Evolutionary conservation across 345 rosid species (phyloP).

Genomic region (Lepidium sativum): DNA sequence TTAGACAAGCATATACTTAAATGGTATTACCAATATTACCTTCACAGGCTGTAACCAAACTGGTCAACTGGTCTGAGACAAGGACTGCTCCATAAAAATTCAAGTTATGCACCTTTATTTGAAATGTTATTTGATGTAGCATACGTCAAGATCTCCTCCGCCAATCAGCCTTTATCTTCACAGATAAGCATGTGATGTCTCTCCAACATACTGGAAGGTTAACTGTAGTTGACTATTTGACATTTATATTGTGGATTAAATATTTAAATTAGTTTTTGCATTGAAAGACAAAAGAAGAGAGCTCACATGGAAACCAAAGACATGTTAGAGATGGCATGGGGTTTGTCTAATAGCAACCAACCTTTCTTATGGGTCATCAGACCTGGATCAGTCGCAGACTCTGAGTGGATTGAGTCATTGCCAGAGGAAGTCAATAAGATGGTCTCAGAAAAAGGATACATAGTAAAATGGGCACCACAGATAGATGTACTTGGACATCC

Average conservation of each 20-base stretch:
- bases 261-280: too few relatives aligned
- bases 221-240: not conserved
- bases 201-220: too few relatives aligned
- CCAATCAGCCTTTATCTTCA: not conserved
- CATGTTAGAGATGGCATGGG: constrained; percentile 26
- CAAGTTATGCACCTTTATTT: not conserved
- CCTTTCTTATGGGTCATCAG: constrained; percentile 31
- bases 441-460: constrained; percentile 13
- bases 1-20: too few relatives aligned
- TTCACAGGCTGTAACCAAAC: too few relatives aligned
- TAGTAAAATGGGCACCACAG: constrained; percentile 31
- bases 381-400: not conserved
- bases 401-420: constrained; percentile 1
- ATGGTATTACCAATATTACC: too few relatives aligned
- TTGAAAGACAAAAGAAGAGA: too few relatives aligned
- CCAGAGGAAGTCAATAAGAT: constrained; percentile 9
- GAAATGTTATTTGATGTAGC: not conserved
- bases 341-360: constrained; percentile 20
- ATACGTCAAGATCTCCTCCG: not conserved
- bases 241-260: not conserved
- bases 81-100: too few relatives aligned
- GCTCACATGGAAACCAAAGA: constrained; percentile 17
- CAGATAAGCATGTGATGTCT: not conserved
- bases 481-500: constrained; percentile 15
- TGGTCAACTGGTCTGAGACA: too few relatives aligned